These are phyloP conservation scores for Cryptomeria japonica DNA, from an alignment of 75 land plant species.

Conservation along the genomic window DNA sequence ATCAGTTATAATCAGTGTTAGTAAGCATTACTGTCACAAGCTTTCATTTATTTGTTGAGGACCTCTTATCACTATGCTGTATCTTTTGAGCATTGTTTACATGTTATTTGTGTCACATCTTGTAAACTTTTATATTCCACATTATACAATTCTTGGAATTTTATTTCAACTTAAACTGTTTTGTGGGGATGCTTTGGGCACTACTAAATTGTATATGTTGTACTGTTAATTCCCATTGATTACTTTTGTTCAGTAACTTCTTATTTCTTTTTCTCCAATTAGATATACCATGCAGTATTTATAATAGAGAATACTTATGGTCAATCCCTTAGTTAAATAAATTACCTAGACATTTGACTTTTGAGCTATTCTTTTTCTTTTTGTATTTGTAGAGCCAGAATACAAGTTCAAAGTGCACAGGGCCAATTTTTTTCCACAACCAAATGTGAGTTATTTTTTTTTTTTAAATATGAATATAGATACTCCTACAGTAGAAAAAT, in stretches of 20 bases:
- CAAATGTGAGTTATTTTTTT: conserved; percentile 60
- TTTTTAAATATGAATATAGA: not conserved
- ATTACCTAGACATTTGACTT: not conserved
- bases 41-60: not conserved
- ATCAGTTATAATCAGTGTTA: not conserved
- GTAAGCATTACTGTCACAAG: not conserved
- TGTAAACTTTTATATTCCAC: not conserved
- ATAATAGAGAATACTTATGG: not conserved
- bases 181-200: not conserved
- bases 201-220: not conserved
- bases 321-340: not conserved
- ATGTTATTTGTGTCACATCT: not conserved
- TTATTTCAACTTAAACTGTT: not conserved
- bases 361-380: not conserved
- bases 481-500: not conserved
- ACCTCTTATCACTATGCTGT: not conserved
- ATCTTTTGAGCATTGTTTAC: not conserved
- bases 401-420: conserved; percentile 81
- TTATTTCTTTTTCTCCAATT: not conserved
- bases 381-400: conserved; percentile 63
- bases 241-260: not conserved
- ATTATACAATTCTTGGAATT: not conserved
- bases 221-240: not conserved
- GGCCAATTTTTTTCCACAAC: conserved; percentile 84
- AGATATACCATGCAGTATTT: not conserved